Percentiles rank a stretch among this genome's conserved stretches.
Conservation (phyloP, 2,329 filamentous ascomycete genomes). For the Chalara sp. region DNA sequence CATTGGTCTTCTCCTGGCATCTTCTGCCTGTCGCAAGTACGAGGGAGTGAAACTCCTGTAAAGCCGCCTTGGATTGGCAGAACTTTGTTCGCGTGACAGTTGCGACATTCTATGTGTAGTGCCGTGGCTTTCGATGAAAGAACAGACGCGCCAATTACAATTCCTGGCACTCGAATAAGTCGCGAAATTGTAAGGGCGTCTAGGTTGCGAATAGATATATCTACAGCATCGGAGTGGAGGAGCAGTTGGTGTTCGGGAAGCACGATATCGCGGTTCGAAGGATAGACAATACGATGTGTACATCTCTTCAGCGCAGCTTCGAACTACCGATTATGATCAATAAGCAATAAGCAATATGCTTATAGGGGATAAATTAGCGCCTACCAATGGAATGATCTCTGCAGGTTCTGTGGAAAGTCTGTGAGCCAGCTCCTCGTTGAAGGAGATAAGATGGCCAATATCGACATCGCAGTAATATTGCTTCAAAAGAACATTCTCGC, state of each 20-base stretch:
- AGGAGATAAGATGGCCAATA: constrained; percentile 90
- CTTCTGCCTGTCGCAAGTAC: constrained; percentile 63
- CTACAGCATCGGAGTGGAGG: constrained; percentile 83
- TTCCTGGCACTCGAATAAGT: constrained; percentile 93
- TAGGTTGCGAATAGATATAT: constrained; percentile 88
- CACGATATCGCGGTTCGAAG: constrained; percentile 55
- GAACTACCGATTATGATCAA: constrained; percentile 51
- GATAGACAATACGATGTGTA: constrained; percentile 89
- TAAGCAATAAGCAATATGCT: neutral
- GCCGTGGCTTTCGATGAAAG: constrained; percentile 92
- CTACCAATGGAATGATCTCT: constrained; percentile 84
- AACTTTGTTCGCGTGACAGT: constrained; percentile 66
- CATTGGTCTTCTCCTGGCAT: constrained; percentile 70
- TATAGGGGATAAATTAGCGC: constrained; percentile 20
- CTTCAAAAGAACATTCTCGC: constrained; percentile 89
- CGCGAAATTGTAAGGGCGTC: constrained; percentile 89
- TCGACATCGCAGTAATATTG: constrained; percentile 96
- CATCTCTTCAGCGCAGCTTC: constrained; percentile 85
- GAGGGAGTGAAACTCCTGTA: constrained; percentile 75
- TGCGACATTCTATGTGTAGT: constrained; percentile 81
- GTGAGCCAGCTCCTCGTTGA: constrained; percentile 91
- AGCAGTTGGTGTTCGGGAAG: constrained; percentile 92
- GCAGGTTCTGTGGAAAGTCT: constrained; percentile 82
- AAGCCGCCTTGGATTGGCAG: constrained; percentile 80
- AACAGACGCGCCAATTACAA: constrained; percentile 94